A percentile compares a stretch with the other conserved stretches of the same genome.
These are phyloP conservation scores for Cryptococcus deneoformans DNA, from an alignment of 1,284 basidiomycete genomes.

Conservation along the genomic window DNA sequence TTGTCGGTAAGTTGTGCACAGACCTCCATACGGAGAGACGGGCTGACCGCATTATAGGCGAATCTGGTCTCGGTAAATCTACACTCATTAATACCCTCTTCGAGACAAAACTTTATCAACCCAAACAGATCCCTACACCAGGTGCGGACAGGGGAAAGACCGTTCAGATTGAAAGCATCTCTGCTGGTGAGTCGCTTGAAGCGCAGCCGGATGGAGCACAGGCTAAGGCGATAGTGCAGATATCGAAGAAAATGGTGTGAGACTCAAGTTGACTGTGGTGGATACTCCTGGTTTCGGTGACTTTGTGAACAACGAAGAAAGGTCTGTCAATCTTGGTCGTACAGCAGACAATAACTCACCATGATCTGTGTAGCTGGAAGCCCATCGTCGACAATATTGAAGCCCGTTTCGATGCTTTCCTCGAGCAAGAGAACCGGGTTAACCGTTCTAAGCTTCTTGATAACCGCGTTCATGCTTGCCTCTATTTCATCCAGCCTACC, in stretches of 20 bases:
- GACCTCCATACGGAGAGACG: neutral
- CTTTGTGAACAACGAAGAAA: conserved; percentile 97
- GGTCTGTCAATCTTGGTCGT: neutral
- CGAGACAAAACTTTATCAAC: conserved; percentile 87
- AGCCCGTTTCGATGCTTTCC: conserved; percentile 89
- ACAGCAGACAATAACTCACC: neutral
- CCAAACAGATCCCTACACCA: conserved; percentile 76
- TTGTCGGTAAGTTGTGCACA: conserved; percentile 73
- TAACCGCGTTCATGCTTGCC: conserved; percentile 61
- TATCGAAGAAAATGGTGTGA: conserved; percentile 95
- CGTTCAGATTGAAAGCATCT: conserved; percentile 93
- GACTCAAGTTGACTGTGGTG: conserved; percentile 92
- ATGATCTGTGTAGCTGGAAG: conserved; percentile 68
- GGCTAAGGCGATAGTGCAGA: conserved; percentile 56
- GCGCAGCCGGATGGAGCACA: neutral
- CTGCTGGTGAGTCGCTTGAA: conserved; percentile 65
- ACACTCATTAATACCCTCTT: conserved; percentile 97
- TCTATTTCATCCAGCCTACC: conserved; percentile 97
- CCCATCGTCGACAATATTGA: conserved; percentile 97
- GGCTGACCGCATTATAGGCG: conserved; percentile 60
- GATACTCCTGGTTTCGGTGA: conserved; percentile 88
- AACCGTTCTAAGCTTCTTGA: conserved; percentile 59
- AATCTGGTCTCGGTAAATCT: conserved; percentile 96
- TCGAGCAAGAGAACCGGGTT: conserved; percentile 97
- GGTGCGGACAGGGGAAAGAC: conserved; percentile 84